Evolutionary conservation across 148 eudicot species (phyloP).

Genomic region (Rhododendron henanense): DNA sequence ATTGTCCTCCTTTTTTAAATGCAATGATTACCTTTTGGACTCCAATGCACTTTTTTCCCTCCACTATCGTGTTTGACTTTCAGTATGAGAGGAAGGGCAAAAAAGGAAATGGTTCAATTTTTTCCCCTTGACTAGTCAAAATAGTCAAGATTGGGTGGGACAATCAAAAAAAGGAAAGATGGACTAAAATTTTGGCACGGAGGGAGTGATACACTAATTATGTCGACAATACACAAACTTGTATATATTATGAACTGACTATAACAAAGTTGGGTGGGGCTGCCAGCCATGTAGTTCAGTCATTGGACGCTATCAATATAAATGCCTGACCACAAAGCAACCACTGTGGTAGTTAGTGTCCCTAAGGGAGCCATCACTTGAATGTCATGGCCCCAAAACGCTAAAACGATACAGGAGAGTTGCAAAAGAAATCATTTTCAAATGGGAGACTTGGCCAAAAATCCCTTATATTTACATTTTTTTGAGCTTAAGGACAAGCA

Average conservation of each 20-base stretch:
- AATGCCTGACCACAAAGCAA: no score
- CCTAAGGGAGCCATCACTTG: no score
- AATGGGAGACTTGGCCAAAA: no score
- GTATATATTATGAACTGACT: neutral
- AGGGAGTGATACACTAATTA: neutral
- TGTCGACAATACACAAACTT: neutral
- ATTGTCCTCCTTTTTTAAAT: neutral
- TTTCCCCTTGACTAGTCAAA: neutral
- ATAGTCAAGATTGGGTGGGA: neutral
- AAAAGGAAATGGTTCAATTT: neutral
- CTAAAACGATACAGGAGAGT: no score
- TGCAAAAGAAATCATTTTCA: no score
- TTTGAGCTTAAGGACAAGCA: no score
- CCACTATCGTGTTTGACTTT: neutral
- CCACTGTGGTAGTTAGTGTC: no score
- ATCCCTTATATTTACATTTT: no score
- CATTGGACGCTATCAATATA: neutral
- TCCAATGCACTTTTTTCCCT: neutral
- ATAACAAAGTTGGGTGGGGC: neutral
- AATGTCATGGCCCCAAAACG: no score
- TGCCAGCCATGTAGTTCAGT: neutral
- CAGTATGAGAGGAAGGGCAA: neutral
- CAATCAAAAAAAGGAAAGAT: neutral
- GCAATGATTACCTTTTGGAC: neutral
- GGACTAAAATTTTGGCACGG: neutral